Percentiles rank a stretch among this genome's conserved stretches.
These are phyloP conservation scores for Candida endomychidarum DNA, from an alignment of 805 yeast genomes.

Conservation along the genomic window DNA sequence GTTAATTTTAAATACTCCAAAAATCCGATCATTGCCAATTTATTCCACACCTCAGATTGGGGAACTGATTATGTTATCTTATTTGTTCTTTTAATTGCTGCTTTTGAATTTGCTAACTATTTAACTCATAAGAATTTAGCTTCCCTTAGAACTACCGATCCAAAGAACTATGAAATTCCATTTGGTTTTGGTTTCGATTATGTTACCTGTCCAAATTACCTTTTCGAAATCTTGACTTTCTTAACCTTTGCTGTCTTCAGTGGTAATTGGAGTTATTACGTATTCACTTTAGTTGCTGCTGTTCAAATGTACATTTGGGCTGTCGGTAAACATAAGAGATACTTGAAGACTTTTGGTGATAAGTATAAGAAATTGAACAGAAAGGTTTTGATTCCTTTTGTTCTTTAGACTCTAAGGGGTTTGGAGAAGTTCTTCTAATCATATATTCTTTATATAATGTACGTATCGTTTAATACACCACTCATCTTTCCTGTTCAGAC, in stretches of 20 bases:
- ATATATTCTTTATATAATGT: no score
- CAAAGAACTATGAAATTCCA: slow-evolving; percentile 64
- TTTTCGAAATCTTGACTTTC: slow-evolving; percentile 84
- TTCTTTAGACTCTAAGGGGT: slow-evolving; percentile 41
- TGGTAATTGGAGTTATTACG: slow-evolving; percentile 73
- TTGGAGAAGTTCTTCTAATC: no score
- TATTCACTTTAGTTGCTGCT: slow-evolving; percentile 70
- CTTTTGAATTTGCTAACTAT: slow-evolving; percentile 72
- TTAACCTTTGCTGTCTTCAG: slow-evolving; percentile 63
- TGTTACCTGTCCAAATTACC: slow-evolving; percentile 92
- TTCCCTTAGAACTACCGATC: slow-evolving; percentile 50
- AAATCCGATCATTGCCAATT: slow-evolving; percentile 22
- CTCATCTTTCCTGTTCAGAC: neutral
- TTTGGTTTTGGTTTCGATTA: slow-evolving; percentile 78
- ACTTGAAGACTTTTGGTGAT: slow-evolving; percentile 67
- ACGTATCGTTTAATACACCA: no score
- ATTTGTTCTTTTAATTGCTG: slow-evolving; percentile 42
- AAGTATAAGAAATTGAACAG: slow-evolving; percentile 79
- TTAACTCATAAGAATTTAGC: slow-evolving; percentile 69
- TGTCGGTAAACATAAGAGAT: slow-evolving; percentile 72
- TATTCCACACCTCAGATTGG: slow-evolving; percentile 48
- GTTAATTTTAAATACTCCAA: slow-evolving; percentile 9
- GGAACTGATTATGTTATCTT: slow-evolving; percentile 31
- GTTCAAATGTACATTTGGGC: slow-evolving; percentile 94
- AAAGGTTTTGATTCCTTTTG: slow-evolving; percentile 68